These are phyloP conservation scores for Sarocladium kiliense DNA, from an alignment of 2,329 filamentous ascomycete species.

Conservation along the genomic window DNA sequence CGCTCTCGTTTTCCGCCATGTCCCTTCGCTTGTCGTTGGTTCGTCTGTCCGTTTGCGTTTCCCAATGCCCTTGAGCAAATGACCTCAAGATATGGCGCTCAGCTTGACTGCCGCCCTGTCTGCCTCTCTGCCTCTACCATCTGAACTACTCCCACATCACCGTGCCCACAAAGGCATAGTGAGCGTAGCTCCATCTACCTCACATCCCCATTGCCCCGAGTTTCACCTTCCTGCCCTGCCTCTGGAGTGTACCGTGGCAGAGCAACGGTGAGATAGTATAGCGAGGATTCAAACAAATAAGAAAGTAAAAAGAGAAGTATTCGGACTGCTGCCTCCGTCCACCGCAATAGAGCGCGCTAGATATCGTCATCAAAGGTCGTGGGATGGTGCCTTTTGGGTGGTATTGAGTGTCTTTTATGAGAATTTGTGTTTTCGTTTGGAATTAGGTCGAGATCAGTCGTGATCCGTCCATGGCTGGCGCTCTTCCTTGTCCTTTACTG, in stretches of 20 bases:
- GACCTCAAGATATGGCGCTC: not conserved
- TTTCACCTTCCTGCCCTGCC: no score
- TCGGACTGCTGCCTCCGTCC: not conserved
- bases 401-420: slow-evolving; percentile 7
- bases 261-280: not conserved
- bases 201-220: not conserved
- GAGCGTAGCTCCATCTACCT: not conserved
- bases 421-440: slow-evolving; percentile 1
- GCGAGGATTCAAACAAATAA: not conserved
- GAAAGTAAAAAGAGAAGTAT: not conserved
- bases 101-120: not conserved
- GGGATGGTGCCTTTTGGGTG: slow-evolving; percentile 7
- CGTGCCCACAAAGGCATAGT: not conserved
- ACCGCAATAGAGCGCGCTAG: slow-evolving; percentile 8
- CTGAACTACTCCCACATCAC: not conserved
- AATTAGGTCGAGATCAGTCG: slow-evolving; percentile 13
- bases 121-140: not conserved
- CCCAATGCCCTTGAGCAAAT: not conserved
- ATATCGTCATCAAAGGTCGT: slow-evolving; percentile 14
- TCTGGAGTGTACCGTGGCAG: not conserved
- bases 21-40: not conserved
- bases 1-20: not conserved
- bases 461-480: not conserved
- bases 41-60: not conserved
- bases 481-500: not conserved